Evolutionary conservation across 129 eudicot genomes (phyloP).

Genomic region (Daucus carota): DNA sequence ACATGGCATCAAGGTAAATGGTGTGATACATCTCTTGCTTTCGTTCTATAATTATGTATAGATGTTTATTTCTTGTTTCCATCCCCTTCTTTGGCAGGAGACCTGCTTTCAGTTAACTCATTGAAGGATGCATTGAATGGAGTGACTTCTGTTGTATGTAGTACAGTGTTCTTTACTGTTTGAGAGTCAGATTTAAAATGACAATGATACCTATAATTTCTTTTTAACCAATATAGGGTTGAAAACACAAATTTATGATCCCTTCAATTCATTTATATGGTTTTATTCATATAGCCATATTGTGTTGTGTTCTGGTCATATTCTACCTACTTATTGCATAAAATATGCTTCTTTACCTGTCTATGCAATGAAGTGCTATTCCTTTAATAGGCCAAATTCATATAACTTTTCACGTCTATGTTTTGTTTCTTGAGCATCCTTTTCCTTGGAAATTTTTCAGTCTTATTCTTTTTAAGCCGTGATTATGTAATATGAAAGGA

Average conservation of each 20-base stretch:
- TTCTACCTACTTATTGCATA: neutral
- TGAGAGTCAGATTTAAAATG: neutral
- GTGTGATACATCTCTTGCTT: slow-evolving; percentile 7
- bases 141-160: slow-evolving; percentile 90
- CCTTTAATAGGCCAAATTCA: neutral
- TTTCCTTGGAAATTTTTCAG: neutral
- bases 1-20: slow-evolving; percentile 76
- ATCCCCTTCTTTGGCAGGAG: slow-evolving; percentile 37
- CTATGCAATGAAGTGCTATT: neutral
- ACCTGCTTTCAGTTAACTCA: slow-evolving; percentile 68
- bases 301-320: neutral
- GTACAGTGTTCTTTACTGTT: slow-evolving; percentile 5
- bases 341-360: neutral
- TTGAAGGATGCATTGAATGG: slow-evolving; percentile 81
- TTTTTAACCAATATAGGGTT: neutral
- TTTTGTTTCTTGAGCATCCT: neutral
- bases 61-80: slow-evolving; percentile 12
- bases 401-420: neutral
- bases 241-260: neutral
- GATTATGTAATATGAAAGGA: neutral
- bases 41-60: neutral
- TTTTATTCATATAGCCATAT: neutral
- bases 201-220: neutral
- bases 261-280: neutral
- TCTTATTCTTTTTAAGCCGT: neutral